Evolutionary conservation across 2,329 filamentous ascomycete genomes (phyloP).

Genomic region (Botrytis cinerea): DNA sequence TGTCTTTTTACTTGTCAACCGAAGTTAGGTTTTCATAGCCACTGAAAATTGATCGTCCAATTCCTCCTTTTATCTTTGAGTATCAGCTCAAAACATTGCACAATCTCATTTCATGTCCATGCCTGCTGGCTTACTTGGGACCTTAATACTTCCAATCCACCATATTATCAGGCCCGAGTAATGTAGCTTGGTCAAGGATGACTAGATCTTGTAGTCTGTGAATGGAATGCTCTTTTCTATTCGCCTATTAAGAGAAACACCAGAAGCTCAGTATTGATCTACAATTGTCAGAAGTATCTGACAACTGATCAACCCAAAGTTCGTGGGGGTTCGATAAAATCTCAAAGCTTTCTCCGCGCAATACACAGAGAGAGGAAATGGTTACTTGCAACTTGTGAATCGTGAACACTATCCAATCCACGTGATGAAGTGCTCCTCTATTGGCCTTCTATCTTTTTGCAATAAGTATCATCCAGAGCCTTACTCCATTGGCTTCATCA

Average conservation of each 20-base stretch:
- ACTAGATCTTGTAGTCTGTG: neutral
- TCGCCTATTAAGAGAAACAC: neutral
- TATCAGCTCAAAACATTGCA: neutral
- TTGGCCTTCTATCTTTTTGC: neutral
- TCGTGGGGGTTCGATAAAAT: slow-evolving; percentile 3
- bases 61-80: neutral
- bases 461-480: neutral
- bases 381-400: slow-evolving; percentile 6
- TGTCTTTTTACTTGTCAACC: neutral
- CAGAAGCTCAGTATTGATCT: neutral
- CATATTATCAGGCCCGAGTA: neutral
- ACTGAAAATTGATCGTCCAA: neutral
- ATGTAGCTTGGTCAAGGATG: neutral
- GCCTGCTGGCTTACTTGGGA: neutral
- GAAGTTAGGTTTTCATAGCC: neutral
- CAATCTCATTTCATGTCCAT: neutral
- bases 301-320: neutral
- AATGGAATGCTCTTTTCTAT: neutral
- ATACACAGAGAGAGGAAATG: neutral
- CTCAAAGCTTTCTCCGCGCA: neutral
- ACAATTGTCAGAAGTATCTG: slow-evolving; percentile 12
- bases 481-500: neutral
- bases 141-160: neutral
- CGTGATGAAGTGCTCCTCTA: neutral
- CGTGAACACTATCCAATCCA: neutral